A percentile compares a stretch with the other conserved stretches of the same genome.
Evolutionary conservation across 2,329 filamentous ascomycete species (phyloP).

Genomic region (Fusarium sp.): DNA sequence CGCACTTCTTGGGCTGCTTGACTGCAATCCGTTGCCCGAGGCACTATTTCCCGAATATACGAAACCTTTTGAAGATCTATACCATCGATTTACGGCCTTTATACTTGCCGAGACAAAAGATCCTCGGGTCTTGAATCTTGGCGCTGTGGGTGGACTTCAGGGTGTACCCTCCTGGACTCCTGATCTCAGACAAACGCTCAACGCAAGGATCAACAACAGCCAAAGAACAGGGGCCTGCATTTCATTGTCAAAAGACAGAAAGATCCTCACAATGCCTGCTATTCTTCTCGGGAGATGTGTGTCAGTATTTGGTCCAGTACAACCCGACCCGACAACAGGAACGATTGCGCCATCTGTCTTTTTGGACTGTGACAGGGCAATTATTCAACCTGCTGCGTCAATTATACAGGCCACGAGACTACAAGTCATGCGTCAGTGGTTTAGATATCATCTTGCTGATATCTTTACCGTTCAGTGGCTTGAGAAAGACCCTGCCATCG

Average conservation of each 20-base stretch:
- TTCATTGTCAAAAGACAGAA: neutral
- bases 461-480: conserved; percentile 7
- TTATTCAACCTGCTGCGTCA: neutral
- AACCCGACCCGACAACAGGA: rapidly evolving
- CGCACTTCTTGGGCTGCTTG: conserved; percentile 9
- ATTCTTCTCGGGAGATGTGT: conserved; percentile 9
- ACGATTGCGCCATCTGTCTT: rapidly evolving
- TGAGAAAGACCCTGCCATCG: neutral
- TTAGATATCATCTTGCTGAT: neutral
- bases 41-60: conserved; percentile 4
- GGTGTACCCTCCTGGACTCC: conserved; percentile 7
- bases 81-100: neutral
- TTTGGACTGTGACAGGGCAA: neutral
- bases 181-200: conserved; percentile 19
- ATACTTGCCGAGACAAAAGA: neutral
- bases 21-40: neutral
- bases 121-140: conserved; percentile 3
- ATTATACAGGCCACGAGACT: neutral
- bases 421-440: conserved; percentile 7
- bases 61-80: neutral
- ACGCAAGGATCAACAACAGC: neutral
- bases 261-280: neutral
- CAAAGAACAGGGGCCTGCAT: neutral
- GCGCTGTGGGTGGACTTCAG: rapidly evolving
- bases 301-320: neutral